Evolutionary conservation across 208 protist genomes (phyloP).

Genomic region (Strigomonas galati): DNA sequence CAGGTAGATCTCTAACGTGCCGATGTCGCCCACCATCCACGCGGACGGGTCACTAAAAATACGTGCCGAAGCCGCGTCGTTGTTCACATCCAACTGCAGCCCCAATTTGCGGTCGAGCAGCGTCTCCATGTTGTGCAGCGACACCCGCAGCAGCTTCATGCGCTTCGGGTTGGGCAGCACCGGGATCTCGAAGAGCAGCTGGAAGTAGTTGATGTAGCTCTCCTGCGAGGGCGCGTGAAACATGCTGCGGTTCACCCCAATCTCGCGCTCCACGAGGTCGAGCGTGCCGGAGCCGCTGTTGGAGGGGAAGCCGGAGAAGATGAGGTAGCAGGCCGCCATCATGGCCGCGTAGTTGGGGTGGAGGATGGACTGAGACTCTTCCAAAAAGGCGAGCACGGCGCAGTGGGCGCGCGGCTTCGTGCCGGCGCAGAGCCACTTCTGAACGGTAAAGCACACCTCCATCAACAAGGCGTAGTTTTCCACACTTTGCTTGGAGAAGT

Average conservation of each 20-base stretch:
- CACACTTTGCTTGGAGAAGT: slow-evolving; percentile 70
- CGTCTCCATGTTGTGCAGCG: slow-evolving; percentile 58
- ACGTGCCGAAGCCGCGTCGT: slow-evolving; percentile 25
- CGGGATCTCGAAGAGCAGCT: slow-evolving; percentile 72
- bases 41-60: slow-evolving; percentile 58
- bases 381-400: slow-evolving; percentile 63
- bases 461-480: slow-evolving; percentile 70
- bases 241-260: slow-evolving; percentile 46
- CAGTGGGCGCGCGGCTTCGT: slow-evolving; percentile 25
- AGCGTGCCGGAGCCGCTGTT: slow-evolving; percentile 46
- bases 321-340: slow-evolving; percentile 71
- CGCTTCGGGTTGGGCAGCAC: slow-evolving; percentile 60
- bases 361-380: slow-evolving; percentile 44
- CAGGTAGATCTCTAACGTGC: slow-evolving; percentile 43
- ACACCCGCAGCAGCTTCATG: slow-evolving; percentile 39
- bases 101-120: slow-evolving; percentile 40
- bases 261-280: slow-evolving; percentile 53
- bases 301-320: slow-evolving; percentile 59
- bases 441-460: slow-evolving; percentile 71
- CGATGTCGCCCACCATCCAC: slow-evolving; percentile 34
- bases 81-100: slow-evolving; percentile 39
- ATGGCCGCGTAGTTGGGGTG: slow-evolving; percentile 76
- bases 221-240: slow-evolving; percentile 68
- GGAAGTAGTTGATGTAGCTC: slow-evolving; percentile 82
- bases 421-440: slow-evolving; percentile 53